phyloP scores from a whole-genome alignment of 2,329 filamentous ascomycete genomes.

The Aspergillus sp. region DNA sequence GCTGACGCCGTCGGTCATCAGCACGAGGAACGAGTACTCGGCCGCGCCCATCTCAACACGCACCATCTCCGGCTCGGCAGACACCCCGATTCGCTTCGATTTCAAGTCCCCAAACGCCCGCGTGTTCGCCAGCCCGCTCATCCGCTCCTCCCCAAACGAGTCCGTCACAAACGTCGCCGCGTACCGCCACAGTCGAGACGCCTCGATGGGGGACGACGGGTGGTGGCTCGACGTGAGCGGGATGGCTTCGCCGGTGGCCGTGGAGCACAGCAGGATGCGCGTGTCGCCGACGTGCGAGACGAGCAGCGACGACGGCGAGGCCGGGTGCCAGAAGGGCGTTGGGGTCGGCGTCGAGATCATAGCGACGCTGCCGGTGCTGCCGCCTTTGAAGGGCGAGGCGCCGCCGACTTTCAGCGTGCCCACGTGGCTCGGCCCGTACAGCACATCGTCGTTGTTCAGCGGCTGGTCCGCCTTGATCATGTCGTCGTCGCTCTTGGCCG shows the following conservation, averaged over 20 bases:
- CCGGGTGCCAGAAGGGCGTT: conserved; percentile 90
- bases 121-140: conserved; percentile 86
- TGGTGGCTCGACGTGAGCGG: conserved; percentile 88
- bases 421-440: conserved; percentile 52
- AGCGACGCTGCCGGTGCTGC: conserved; percentile 81
- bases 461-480: conserved; percentile 62
- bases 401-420: conserved; percentile 55
- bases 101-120: conserved; percentile 88
- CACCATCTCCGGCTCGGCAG: conserved; percentile 81
- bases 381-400: conserved; percentile 73
- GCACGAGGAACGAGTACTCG: conserved; percentile 79
- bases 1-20: conserved; percentile 82
- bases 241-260: conserved; percentile 66
- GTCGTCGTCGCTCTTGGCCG: conserved; percentile 67
- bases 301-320: conserved; percentile 70
- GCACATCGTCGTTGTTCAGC: conserved; percentile 74
- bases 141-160: conserved; percentile 94
- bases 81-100: conserved; percentile 86
- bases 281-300: conserved; percentile 92
- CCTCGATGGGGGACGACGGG: conserved; percentile 76
- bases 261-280: conserved; percentile 80
- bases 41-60: conserved; percentile 70
- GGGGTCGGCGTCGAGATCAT: conserved; percentile 88
- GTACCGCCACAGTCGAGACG: conserved; percentile 72
- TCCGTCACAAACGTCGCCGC: conserved; percentile 83